Evolutionary conservation across 139 green algal species (phyloP), one percentile per base, ranked within the genome.

Genomic region (Auxenochlorella protothecoides): DNA sequence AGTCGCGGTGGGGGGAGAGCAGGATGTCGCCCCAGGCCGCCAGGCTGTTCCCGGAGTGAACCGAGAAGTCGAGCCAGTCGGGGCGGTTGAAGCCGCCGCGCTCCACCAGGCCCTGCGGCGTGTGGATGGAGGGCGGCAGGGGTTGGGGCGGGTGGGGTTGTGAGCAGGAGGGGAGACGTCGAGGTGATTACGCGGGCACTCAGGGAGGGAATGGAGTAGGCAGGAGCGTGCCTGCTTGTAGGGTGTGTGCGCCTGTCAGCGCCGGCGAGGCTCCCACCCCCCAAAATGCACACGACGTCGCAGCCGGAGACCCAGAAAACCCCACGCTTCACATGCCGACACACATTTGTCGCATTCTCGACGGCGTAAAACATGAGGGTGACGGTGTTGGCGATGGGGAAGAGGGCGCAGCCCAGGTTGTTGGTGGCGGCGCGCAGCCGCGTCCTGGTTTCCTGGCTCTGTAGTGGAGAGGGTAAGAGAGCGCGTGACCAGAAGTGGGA

Each of bases 311-410:
- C 27, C 27, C 27, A 44, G 27, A 44, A 44, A 44, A 0, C 27
- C 27, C 27, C 27, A 44, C 27, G 27, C 27, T 44, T 44, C 27
- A 44, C 59, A 16, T n/a, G 12, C 63, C 70, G 5, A 11, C 57
- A 57, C 56, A 75, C 64, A 54, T 80, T 74, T 4, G 84, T 90
- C 55, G 81, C 71, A 27, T 73, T 74, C 65, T 89, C 81, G 16
- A 91, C 76, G 8, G 78, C 76, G 59, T 89, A 89, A 74, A 85
- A 92, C 74, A 92, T 86, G 63, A 81, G 77, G 11, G 83, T 87
- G 5, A 92, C 84, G 5, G 83, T 84, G 71, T 88, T 89, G 56
- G 86, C 87, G 15, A 92, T 75, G 15, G 74, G 78, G 72, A 92
- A 92, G 11, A 83, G 51, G 5, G 86, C 86, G 52, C 83, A 91